Base-by-base conservation (phyloP, 257 asterid species). In the Solanum pimpinellifolium region DNA sequence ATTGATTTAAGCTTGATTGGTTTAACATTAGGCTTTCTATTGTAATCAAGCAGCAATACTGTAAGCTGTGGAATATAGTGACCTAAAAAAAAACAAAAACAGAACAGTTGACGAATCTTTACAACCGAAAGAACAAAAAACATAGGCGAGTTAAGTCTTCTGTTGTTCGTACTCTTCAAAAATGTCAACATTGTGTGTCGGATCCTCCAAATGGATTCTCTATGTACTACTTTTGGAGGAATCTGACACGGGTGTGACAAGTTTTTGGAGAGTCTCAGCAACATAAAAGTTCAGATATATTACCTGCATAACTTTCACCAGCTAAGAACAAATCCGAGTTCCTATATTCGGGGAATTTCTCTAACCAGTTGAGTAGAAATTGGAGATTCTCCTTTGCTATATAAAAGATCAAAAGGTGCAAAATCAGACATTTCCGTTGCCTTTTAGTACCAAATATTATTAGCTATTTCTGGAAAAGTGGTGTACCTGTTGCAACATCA, bases 1-100 rank as follows among this genome's bases (percentile, higher is more conserved):
- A 90, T 88, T 13, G 89, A 88, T 86, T 88, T 88, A 47, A 90
- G 90, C 46, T 88, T 90, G 87, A 88, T 88, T 11, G 90, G 89
- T 41, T 12, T 88, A 65, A 73, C 59, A 9, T 88, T 76, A 25
- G 74, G 86, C 23, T 75, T 75, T 83, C 66, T 66, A 77, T 90
- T 90, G 82, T 90, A 84, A 46, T 88, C 86, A 72, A 90, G 83
- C 84, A 90, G 14, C 88, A 90, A 78, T 9, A 41, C 3, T 29
- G 90, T 87, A 52, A 90, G 91, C 41, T 86, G 89, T 29, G 90
- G 90, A 29, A 88, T 86, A 62, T 86, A 88, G 86, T 90, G 91
- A 39, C 91, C 91, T 56, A 62, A 76, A 44, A 78, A 15, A 8
- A 10, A 7, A 25, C 27, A 25, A 77, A 42, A 42, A 78, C 25